phyloP scores from a whole-genome alignment of 345 rosid genomes.

The Gossypium thurberi region DNA sequence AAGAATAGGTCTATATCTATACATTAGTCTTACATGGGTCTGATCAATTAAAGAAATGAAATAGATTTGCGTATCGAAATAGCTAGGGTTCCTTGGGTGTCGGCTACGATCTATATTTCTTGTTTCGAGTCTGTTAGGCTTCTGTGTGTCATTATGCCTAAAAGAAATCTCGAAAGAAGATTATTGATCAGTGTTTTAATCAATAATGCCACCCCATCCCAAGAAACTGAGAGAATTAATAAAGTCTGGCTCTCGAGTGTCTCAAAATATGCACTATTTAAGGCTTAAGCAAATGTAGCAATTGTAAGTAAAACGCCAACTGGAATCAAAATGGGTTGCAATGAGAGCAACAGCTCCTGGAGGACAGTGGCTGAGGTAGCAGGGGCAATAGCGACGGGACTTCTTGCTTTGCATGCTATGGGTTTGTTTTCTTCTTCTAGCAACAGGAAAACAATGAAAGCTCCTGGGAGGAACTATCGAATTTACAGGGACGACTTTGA shows the following conservation, averaged over 20 bases:
- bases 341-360: neutral
- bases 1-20: no score
- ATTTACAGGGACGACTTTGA: conserved; percentile 15
- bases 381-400: neutral
- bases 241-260: no score
- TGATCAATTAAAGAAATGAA: no score
- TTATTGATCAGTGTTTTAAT: neutral
- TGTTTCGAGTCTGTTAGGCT: conserved; percentile 1
- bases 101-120: neutral
- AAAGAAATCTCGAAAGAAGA: neutral
- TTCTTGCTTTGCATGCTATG: neutral
- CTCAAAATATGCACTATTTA: neutral
- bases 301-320: neutral
- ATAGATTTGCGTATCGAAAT: no score
- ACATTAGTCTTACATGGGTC: no score
- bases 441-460: conserved; percentile 13
- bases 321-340: neutral
- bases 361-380: neutral
- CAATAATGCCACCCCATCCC: neutral
- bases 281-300: no score
- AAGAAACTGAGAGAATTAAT: neutral
- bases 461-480: conserved; percentile 12
- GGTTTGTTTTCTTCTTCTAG: neutral
- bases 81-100: neutral
- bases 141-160: neutral